These are phyloP conservation scores for Rhodosporidiobolus sp. DNA, from an alignment of 768 basidiomycete genomes.

Conservation along the genomic window DNA sequence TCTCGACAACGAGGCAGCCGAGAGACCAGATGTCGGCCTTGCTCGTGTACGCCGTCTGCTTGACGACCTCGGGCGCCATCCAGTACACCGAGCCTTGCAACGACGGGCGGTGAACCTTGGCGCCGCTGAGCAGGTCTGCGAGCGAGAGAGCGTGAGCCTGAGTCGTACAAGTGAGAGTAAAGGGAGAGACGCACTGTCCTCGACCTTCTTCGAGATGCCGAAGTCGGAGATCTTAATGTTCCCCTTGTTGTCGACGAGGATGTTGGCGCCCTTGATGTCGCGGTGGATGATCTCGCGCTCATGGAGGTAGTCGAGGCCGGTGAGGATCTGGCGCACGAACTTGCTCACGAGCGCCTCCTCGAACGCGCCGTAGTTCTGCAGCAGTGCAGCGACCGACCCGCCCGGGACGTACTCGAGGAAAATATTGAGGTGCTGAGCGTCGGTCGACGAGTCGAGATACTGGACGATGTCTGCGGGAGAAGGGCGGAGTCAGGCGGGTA, in stretches of 20 bases:
- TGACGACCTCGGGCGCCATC: constrained; percentile 99
- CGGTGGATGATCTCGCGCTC: constrained; percentile 88
- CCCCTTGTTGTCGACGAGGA: constrained; percentile 87
- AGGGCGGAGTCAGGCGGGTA: neutral
- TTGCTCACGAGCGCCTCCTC: constrained; percentile 86
- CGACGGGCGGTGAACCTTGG: constrained; percentile 80
- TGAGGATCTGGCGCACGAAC: constrained; percentile 85
- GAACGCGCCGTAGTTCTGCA: constrained; percentile 82
- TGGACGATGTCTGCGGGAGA: constrained; percentile 81
- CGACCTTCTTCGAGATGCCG: constrained; percentile 96
- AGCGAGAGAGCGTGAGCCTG: neutral
- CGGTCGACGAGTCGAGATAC: constrained; percentile 93
- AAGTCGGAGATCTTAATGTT: constrained; percentile 98
- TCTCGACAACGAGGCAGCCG: constrained; percentile 94
- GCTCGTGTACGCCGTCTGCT: constrained; percentile 92
- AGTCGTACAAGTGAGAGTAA: neutral
- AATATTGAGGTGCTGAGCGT: constrained; percentile 76
- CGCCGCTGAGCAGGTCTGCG: constrained; percentile 52
- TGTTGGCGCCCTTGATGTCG: constrained; percentile 98
- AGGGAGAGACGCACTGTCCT: constrained; percentile 69
- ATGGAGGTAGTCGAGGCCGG: constrained; percentile 89
- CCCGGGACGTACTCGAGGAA: constrained; percentile 99
- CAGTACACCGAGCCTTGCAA: constrained; percentile 97
- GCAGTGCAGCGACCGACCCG: constrained; percentile 83
- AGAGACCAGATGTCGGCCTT: constrained; percentile 96